Conservation (phyloP, 768 basidiomycete species). For the Boletellus ananas region DNA sequence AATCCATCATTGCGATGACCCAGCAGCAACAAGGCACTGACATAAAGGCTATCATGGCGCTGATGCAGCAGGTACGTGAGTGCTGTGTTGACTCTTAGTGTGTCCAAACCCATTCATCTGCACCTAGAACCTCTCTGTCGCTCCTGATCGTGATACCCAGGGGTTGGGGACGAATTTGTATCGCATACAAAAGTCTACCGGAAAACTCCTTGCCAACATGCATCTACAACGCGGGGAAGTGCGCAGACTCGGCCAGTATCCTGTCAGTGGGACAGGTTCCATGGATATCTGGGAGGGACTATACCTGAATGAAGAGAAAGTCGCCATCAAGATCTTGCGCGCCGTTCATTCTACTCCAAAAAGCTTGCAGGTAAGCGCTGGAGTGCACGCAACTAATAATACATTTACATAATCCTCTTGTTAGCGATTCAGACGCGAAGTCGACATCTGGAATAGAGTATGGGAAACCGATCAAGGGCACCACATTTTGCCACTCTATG, state of each 20-base stretch:
- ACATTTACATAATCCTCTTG: conserved; percentile 1
- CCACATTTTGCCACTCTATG: conserved; percentile 56
- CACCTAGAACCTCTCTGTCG: conserved; percentile 20
- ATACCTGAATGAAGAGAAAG: conserved; percentile 51
- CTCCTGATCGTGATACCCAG: conserved; percentile 27
- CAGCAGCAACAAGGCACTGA: conserved; percentile 34
- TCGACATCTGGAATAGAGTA: conserved; percentile 50
- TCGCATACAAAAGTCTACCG: conserved; percentile 44
- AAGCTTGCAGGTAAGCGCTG: conserved; percentile 37
- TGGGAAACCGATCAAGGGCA: conserved; percentile 51
- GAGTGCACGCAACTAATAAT: not conserved
- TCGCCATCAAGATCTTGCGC: conserved; percentile 54
- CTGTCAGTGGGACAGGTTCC: conserved; percentile 47
- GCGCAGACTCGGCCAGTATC: conserved; percentile 42
- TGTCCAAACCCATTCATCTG: conserved; percentile 13
- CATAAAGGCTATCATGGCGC: conserved; percentile 40
- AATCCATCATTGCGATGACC: conserved; percentile 33
- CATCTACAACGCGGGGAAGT: conserved; percentile 54
- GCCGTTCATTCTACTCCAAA: conserved; percentile 47
- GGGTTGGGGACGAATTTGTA: conserved; percentile 50
- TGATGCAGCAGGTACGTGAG: conserved; percentile 46
- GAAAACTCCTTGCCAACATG: conserved; percentile 46
- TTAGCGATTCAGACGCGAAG: conserved; percentile 52
- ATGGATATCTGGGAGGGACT: conserved; percentile 57
- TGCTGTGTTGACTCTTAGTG: not conserved